Conservation (phyloP, 805 yeast species). For the Yarrowia bubula region DNA sequence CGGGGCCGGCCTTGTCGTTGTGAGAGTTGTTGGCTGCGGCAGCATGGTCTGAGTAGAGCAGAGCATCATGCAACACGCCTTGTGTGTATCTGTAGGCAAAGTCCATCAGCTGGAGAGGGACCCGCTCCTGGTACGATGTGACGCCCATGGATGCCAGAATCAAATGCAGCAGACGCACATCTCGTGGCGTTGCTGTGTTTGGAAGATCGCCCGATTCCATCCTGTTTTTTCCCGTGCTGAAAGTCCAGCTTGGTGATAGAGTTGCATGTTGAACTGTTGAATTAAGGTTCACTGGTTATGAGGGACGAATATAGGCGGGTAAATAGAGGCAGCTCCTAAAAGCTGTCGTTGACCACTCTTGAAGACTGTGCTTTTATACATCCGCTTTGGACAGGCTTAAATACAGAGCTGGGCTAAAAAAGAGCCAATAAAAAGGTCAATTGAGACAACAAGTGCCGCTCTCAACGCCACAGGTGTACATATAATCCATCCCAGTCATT, state of each 20-base stretch:
- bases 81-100: slow-evolving; percentile 88
- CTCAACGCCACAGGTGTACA: too few relatives aligned
- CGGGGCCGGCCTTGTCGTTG: slow-evolving; percentile 27
- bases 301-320: background rate
- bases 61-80: slow-evolving; percentile 84
- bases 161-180: slow-evolving; percentile 84
- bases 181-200: slow-evolving; percentile 59
- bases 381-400: too few relatives aligned
- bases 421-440: too few relatives aligned
- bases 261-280: background rate
- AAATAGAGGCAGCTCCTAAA: background rate
- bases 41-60: slow-evolving; percentile 79
- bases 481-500: too few relatives aligned
- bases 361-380: too few relatives aligned
- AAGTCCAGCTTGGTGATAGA: background rate
- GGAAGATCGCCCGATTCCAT: slow-evolving; percentile 29
- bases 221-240: background rate
- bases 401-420: too few relatives aligned
- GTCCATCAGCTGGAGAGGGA: slow-evolving; percentile 93
- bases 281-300: background rate
- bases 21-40: slow-evolving; percentile 27
- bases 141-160: slow-evolving; percentile 93
- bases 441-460: too few relatives aligned
- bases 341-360: too few relatives aligned
- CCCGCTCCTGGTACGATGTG: slow-evolving; percentile 89